Evolutionary conservation across 2,329 filamentous ascomycete species (phyloP).

Genomic region (Tolypocladium inflatum): DNA sequence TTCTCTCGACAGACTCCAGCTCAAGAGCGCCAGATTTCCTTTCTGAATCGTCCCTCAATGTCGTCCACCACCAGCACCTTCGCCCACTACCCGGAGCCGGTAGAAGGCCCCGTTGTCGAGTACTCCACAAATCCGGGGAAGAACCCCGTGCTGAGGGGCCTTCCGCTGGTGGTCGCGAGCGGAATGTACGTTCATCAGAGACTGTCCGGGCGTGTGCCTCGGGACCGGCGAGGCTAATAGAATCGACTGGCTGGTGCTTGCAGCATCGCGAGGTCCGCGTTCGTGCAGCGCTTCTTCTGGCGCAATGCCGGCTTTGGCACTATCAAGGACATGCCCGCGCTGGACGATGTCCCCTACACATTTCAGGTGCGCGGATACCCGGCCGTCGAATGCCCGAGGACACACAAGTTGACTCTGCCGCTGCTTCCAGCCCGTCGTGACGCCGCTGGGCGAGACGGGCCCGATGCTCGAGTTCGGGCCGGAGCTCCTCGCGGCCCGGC

Average conservation of each 20-base stretch:
- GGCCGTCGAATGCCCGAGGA: background rate
- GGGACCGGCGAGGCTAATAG: background rate
- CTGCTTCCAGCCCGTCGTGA: conserved; percentile 41
- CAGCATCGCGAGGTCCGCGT: conserved; percentile 50
- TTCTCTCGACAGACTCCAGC: background rate
- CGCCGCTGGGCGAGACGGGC: conserved; percentile 33
- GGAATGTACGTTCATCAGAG: conserved; percentile 4
- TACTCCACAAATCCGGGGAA: conserved; percentile 32
- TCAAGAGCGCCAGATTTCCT: background rate
- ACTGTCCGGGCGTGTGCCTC: background rate
- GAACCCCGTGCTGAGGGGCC: conserved; percentile 63
- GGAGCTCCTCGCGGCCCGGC: conserved; percentile 29
- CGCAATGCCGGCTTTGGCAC: conserved; percentile 51
- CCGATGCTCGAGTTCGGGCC: conserved; percentile 30
- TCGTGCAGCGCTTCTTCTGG: conserved; percentile 59
- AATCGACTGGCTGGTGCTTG: background rate
- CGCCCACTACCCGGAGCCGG: conserved; percentile 31
- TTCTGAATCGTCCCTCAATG: conserved; percentile 9
- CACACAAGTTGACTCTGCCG: background rate
- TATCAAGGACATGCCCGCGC: conserved; percentile 34
- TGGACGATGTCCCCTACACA: conserved; percentile 34
- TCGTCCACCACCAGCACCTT: conserved; percentile 20
- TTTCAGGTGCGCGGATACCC: conserved; percentile 33
- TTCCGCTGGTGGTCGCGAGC: conserved; percentile 35
- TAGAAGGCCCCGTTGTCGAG: conserved; percentile 24